phyloP scores from a whole-genome alignment of 2,329 filamentous ascomycete species.

The Aspergillus costaricaensis region DNA sequence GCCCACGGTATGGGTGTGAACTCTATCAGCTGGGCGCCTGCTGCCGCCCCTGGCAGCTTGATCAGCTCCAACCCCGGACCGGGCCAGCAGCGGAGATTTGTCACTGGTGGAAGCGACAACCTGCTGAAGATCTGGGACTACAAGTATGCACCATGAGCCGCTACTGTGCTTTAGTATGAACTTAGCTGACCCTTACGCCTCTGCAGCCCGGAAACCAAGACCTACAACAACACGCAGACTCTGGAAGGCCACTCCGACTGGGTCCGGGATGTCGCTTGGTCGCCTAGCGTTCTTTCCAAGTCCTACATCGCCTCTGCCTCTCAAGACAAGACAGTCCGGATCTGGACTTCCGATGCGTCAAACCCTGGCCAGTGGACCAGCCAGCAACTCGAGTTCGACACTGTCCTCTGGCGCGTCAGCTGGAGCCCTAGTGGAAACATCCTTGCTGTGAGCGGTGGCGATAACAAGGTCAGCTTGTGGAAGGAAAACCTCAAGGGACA shows the following conservation, averaged over 20 bases:
- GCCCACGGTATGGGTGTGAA: conserved; percentile 95
- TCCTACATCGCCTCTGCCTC: conserved; percentile 94
- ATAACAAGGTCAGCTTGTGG: conserved; percentile 97
- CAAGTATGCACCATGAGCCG: conserved; percentile 49
- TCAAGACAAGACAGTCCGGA: conserved; percentile 95
- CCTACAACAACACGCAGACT: conserved; percentile 56
- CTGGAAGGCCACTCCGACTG: conserved; percentile 87
- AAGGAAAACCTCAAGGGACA: conserved; percentile 96
- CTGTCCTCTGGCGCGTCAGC: conserved; percentile 91
- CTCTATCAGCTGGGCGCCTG: conserved; percentile 91
- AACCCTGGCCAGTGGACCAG: conserved; percentile 75
- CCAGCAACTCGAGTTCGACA: conserved; percentile 84
- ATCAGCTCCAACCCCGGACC: conserved; percentile 69
- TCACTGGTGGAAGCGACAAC: conserved; percentile 94
- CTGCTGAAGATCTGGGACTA: conserved; percentile 90
- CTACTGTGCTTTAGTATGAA: not conserved
- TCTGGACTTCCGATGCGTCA: conserved; percentile 81
- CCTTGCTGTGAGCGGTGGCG: conserved; percentile 85
- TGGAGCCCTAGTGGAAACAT: conserved; percentile 98
- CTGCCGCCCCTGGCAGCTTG: conserved; percentile 78
- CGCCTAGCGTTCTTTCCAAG: conserved; percentile 90
- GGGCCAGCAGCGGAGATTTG: conserved; percentile 75
- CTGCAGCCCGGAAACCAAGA: conserved; percentile 52
- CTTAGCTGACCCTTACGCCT: conserved; percentile 5
- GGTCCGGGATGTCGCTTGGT: conserved; percentile 98